A percentile compares a stretch with the other conserved stretches of the same genome.
Evolutionary conservation across 495 filamentous ascomycete genomes (phyloP).

Genomic region (Aspergillus sclerotioniger): DNA sequence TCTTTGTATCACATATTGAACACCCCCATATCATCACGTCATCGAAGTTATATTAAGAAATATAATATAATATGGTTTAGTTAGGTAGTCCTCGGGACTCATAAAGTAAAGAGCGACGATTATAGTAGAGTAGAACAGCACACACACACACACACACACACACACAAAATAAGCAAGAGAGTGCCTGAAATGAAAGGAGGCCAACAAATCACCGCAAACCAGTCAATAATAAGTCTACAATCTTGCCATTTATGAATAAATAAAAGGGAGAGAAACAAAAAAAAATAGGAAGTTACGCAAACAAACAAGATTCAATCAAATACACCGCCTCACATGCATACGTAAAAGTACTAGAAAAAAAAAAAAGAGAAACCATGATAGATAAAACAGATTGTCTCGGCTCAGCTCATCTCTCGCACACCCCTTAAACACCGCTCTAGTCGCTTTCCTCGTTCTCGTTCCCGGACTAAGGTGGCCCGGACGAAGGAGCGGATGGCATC

Average conservation of each 20-base stretch:
- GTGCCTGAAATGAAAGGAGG: not conserved
- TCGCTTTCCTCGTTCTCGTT: constrained; percentile 75
- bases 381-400: constrained; percentile 11
- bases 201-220: not conserved
- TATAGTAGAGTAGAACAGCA: not conserved
- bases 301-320: not conserved
- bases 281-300: no score
- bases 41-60: constrained; percentile 3
- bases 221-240: constrained; percentile 8
- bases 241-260: constrained; percentile 4
- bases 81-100: not conserved
- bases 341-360: constrained; percentile 2
- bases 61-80: not conserved
- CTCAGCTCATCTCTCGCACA: constrained; percentile 33
- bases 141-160: not conserved
- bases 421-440: constrained; percentile 62
- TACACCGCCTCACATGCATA: not conserved
- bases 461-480: constrained; percentile 70
- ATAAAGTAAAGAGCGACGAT: not conserved
- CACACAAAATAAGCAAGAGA: not conserved
- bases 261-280: not conserved
- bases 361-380: constrained; percentile 5
- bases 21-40: not conserved
- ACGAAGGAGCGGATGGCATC: constrained; percentile 74
- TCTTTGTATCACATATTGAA: no score